These are phyloP conservation scores for Neodidymelliopsis sp. DNA, from an alignment of 2,329 filamentous ascomycete species.

Conservation along the genomic window DNA sequence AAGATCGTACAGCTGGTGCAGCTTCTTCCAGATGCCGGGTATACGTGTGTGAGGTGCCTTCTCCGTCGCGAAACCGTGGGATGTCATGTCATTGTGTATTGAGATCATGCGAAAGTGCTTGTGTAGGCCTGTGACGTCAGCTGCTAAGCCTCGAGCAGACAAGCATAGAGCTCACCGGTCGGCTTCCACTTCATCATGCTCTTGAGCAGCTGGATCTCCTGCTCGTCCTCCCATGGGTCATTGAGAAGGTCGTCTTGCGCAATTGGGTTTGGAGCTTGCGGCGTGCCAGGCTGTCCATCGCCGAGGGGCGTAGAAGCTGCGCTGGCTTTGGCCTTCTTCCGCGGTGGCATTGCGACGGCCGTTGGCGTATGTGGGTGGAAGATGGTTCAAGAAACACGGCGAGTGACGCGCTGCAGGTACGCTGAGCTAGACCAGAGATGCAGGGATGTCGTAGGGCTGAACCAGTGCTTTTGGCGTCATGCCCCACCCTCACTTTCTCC, in stretches of 20 bases:
- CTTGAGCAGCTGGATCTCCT: constrained; percentile 91
- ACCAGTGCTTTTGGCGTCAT: constrained; percentile 38
- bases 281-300: constrained; percentile 51
- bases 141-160: background rate
- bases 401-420: constrained; percentile 20
- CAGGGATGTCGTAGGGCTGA: constrained; percentile 41
- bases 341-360: constrained; percentile 66
- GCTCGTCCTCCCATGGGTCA: constrained; percentile 93
- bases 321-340: constrained; percentile 69
- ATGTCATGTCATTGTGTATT: constrained; percentile 47
- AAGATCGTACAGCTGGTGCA: constrained; percentile 83
- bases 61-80: constrained; percentile 72
- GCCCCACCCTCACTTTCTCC: constrained; percentile 30
- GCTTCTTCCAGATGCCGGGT: constrained; percentile 89
- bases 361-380: background rate
- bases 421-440: constrained; percentile 17
- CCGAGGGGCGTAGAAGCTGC: constrained; percentile 63
- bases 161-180: constrained; percentile 64
- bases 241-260: constrained; percentile 65
- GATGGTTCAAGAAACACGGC: background rate
- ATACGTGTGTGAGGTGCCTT: constrained; percentile 81
- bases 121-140: constrained; percentile 60
- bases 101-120: constrained; percentile 62
- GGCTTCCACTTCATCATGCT: constrained; percentile 94
- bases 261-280: constrained; percentile 47